phyloP scores from a whole-genome alignment of 1,284 basidiomycete genomes.

The Cerioporus squamosus region DNA sequence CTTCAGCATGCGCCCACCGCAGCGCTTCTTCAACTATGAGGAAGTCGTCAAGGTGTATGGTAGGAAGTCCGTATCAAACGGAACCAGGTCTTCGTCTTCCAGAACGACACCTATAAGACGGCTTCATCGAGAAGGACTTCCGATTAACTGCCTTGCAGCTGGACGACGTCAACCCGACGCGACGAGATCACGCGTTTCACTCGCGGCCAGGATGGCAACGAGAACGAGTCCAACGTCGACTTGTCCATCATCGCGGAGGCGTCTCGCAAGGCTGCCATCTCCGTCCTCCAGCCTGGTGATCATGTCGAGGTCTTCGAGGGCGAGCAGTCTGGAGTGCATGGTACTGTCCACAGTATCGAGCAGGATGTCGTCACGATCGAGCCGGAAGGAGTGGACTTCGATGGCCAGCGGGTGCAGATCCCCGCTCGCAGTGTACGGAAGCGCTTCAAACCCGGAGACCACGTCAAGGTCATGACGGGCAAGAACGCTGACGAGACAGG shows the following conservation, averaged over 20 bases:
- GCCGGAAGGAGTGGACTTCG: constrained; percentile 81
- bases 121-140: constrained; percentile 97
- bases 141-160: constrained; percentile 79
- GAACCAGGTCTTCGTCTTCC: constrained; percentile 82
- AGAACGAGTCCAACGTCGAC: constrained; percentile 69
- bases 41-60: constrained; percentile 92
- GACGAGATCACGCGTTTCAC: constrained; percentile 96
- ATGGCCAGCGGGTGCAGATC: constrained; percentile 86
- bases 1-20: constrained; percentile 78
- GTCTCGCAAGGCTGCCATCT: constrained; percentile 83
- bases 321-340: constrained; percentile 92
- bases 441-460: constrained; percentile 95
- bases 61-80: constrained; percentile 73
- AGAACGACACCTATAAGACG: constrained; percentile 94
- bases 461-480: constrained; percentile 97
- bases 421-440: constrained; percentile 91
- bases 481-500: constrained; percentile 96
- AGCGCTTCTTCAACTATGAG: constrained; percentile 93
- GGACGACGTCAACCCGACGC: constrained; percentile 93
- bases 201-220: constrained; percentile 66
- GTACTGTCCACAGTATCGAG: constrained; percentile 88
- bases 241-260: constrained; percentile 88
- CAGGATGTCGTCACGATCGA: constrained; percentile 89
- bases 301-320: constrained; percentile 98
- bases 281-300: constrained; percentile 95